These are phyloP conservation scores for Pseudogymnoascus sp. DNA, from an alignment of 2,329 filamentous ascomycete species.

Conservation along the genomic window DNA sequence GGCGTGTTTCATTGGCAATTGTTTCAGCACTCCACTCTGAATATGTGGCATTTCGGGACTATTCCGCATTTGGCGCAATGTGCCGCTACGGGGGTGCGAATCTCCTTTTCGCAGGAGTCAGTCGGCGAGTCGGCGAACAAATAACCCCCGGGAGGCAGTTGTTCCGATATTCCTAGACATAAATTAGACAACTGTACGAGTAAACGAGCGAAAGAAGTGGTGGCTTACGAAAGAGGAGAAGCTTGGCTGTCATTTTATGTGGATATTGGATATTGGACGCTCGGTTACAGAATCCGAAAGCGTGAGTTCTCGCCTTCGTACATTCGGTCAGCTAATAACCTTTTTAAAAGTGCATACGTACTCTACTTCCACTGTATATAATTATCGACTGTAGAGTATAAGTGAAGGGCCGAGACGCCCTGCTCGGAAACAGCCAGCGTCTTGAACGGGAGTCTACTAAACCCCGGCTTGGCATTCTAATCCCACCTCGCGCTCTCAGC, in stretches of 20 bases:
- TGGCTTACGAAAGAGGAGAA: neutral
- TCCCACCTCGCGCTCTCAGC: neutral
- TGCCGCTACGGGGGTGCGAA: neutral
- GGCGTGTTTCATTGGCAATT: neutral
- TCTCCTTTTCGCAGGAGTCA: neutral
- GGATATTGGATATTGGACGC: neutral
- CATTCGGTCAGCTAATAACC: neutral
- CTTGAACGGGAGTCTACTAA: neutral
- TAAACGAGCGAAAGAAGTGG: neutral
- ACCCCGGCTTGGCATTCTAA: neutral
- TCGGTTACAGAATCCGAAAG: neutral
- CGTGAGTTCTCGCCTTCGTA: neutral
- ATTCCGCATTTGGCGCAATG: neutral
- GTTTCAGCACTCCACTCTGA: too few relatives aligned
- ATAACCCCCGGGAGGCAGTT: neutral
- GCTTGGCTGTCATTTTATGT: conserved; percentile 6
- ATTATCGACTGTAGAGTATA: neutral
- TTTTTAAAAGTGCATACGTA: neutral
- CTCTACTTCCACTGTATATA: neutral
- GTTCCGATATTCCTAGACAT: neutral
- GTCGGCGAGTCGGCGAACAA: neutral
- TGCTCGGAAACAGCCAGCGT: neutral
- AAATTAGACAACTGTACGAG: neutral
- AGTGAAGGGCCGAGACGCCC: neutral
- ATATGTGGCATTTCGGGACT: neutral